Evolutionary conservation across 441 rosid species (phyloP), one percentile per base, ranked within the genome.

Genomic region (Eutrema salsugineum): DNA sequence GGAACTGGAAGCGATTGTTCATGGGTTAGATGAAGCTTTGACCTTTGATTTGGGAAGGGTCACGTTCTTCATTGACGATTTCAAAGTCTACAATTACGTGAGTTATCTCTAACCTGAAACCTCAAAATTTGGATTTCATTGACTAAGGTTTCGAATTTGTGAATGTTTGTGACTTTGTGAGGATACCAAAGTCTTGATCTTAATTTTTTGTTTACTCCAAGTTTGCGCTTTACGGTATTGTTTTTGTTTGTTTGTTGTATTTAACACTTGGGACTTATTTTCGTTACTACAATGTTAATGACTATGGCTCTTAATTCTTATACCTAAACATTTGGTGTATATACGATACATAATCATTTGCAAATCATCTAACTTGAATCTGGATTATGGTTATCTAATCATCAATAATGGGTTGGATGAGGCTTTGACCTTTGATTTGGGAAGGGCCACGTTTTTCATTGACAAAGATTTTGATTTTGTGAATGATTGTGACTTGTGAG

Each of bases 1-100:
- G 0, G 94, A 87, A 66, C 20, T 76, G 40, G 73, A 55, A 76
- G 96, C 93, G 5, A 63, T 93, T 80, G 75, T 91, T 47, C 94
- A 83, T 77, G 98, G 87, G 28, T 88, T 93, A 14, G 81, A 68
- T 27, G 85, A 87, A 20, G 96, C 94, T 27, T 42, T 83, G 36
- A 77, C 77, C 20, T 73, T 88, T 85, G 86, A 82, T 64, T 79
- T 93, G 47, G 80, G 82, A 54, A 82, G 85, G 24, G 73, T 93
- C 57, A 72, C 56, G 14, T 35, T 88, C 66, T 76, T 47, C 70
- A 76, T 84, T 59, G 78, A 75, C 28, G 87, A 93, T 76, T 80
- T 80, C 62, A 73, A 53, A 57, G 71, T 87, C 61, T 85, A 73
- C 71, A 81, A 88, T 64, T 87, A 63, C 63, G 94, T 91, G 66